Evolutionary conservation across 2,329 filamentous ascomycete species (phyloP).

Genomic region (Cladosporium sp.): DNA sequence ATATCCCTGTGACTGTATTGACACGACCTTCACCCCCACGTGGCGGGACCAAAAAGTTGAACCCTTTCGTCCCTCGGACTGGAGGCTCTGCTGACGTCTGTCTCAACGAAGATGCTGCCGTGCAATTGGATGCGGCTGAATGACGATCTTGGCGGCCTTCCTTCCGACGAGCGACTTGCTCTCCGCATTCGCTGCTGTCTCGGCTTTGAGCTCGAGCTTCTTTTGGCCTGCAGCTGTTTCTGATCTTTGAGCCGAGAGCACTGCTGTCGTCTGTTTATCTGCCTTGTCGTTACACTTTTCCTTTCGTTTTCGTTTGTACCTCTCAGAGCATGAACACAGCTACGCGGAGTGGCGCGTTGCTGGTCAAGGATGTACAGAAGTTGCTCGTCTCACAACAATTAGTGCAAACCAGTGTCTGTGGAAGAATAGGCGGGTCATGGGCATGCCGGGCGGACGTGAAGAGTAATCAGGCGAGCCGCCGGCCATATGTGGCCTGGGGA

Average conservation of each 20-base stretch:
- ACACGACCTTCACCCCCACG: slow-evolving; percentile 5
- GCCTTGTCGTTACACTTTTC: neutral
- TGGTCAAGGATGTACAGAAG: slow-evolving; percentile 2
- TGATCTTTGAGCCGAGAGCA: neutral
- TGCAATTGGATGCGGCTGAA: neutral
- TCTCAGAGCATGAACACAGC: slow-evolving; percentile 5
- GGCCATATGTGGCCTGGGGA: neutral
- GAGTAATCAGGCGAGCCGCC: neutral
- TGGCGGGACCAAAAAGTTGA: slow-evolving; percentile 12
- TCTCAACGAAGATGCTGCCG: neutral
- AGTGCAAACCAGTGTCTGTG: neutral
- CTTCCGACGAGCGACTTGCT: no score
- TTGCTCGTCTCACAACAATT: neutral
- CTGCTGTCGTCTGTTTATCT: neutral
- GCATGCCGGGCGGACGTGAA: neutral
- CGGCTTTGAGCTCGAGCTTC: slow-evolving; percentile 3
- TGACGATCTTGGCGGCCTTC: neutral
- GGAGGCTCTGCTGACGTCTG: slow-evolving; percentile 2
- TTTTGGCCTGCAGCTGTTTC: neutral
- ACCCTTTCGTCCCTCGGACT: neutral
- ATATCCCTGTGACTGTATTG: neutral
- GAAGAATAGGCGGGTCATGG: neutral
- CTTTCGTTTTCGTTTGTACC: neutral
- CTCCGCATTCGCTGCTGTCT: slow-evolving; percentile 2
- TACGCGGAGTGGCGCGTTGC: slow-evolving; percentile 3